Conservation (phyloP, 2,329 filamentous ascomycete species). For the Fusarium decemcellulare region DNA sequence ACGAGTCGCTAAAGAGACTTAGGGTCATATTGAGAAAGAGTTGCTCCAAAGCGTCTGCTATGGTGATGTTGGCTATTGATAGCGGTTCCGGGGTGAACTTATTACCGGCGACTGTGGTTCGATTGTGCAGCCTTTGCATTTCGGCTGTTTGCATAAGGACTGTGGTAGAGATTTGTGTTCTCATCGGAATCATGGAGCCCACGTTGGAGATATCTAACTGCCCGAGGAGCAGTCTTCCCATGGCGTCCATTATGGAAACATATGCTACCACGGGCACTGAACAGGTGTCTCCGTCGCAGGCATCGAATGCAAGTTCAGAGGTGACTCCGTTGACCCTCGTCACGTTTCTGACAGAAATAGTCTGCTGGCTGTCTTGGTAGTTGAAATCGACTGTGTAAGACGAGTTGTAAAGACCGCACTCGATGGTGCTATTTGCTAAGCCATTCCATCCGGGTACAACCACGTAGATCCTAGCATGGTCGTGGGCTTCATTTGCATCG, state of each 20-base stretch:
- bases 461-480: slow-evolving; percentile 1
- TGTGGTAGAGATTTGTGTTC: slow-evolving; percentile 13
- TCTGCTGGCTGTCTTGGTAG: slow-evolving; percentile 8
- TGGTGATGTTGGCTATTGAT: slow-evolving; percentile 1
- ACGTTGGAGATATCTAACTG: background rate
- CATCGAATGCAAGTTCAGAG: fast-evolving
- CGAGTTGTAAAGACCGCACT: slow-evolving; percentile 16
- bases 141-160: slow-evolving; percentile 25
- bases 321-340: background rate
- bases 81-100: too few relatives aligned
- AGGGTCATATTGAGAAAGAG: background rate
- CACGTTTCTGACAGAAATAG: background rate
- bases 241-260: background rate
- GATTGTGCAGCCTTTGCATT: background rate
- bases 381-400: slow-evolving; percentile 9
- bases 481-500: too few relatives aligned
- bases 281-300: fast-evolving
- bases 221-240: slow-evolving; percentile 13
- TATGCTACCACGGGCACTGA: background rate
- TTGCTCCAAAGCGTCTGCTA: slow-evolving; percentile 13
- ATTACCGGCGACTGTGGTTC: too few relatives aligned
- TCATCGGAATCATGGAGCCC: background rate
- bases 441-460: background rate
- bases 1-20: slow-evolving; percentile 14
- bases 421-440: background rate